Evolutionary conservation across 768 basidiomycete genomes (phyloP).

Genomic region (Russula vinacea): DNA sequence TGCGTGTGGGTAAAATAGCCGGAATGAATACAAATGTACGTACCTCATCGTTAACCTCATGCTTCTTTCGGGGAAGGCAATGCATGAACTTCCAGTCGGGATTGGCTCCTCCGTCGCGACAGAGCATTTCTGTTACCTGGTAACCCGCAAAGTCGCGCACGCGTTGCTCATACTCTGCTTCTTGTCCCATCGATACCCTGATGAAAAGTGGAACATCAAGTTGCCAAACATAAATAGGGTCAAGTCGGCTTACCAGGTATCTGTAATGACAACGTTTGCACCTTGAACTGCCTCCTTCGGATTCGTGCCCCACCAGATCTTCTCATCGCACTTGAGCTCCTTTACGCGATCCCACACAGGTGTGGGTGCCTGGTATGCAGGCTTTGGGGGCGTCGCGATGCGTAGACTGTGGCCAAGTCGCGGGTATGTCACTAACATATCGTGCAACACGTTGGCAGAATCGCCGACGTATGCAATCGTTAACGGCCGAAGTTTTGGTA

Average conservation of each 20-base stretch:
- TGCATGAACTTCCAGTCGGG: slow-evolving; percentile 93
- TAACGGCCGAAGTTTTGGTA: slow-evolving; percentile 65
- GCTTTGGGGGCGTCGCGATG: slow-evolving; percentile 71
- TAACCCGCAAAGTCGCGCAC: slow-evolving; percentile 86
- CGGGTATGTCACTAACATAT: slow-evolving; percentile 94
- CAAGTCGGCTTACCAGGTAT: slow-evolving; percentile 74
- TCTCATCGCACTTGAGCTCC: slow-evolving; percentile 67
- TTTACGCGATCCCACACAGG: slow-evolving; percentile 80
- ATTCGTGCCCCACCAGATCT: slow-evolving; percentile 70
- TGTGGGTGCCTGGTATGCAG: slow-evolving; percentile 60
- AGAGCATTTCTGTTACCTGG: slow-evolving; percentile 89
- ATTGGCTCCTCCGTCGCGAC: slow-evolving; percentile 75
- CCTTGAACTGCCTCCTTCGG: slow-evolving; percentile 84
- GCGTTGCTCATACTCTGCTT: slow-evolving; percentile 86
- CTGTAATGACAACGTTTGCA: slow-evolving; percentile 94
- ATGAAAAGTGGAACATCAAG: not conserved
- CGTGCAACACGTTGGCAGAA: slow-evolving; percentile 91
- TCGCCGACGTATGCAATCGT: slow-evolving; percentile 95
- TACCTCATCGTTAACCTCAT: slow-evolving; percentile 96
- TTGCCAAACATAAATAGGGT: not conserved
- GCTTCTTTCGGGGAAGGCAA: slow-evolving; percentile 86
- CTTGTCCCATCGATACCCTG: slow-evolving; percentile 99
- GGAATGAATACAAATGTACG: slow-evolving; percentile 7
- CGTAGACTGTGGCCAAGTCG: slow-evolving; percentile 84
- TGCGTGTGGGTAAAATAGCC: slow-evolving; percentile 9